Base-by-base conservation (phyloP, 1,284 basidiomycete genomes). In the Moesziomyces globuligerus region DNA sequence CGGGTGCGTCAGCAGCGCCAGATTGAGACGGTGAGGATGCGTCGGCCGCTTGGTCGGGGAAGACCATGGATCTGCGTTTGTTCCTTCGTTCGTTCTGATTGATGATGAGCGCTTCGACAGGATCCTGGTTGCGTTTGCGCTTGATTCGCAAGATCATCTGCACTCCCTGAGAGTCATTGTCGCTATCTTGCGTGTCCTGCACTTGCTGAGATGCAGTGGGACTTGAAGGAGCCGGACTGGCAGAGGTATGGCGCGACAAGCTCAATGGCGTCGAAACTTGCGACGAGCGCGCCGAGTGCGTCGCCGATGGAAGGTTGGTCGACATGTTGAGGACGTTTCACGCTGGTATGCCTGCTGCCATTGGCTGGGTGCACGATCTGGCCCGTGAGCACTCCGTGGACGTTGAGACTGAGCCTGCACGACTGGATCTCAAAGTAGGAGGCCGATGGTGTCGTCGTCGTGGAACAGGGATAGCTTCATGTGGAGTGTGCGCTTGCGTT, bases 91-190 rank as follows among this genome's bases (percentile, higher is more conserved):
- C 56, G 43, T 54, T 61, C 42, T 67, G 61, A 23, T 74, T 55
- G 44, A 79, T 74, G 37, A 73, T 58, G 53, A 80, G 72, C 0
- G 77, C 76, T 53, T 77, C 75, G 7, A 79, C 70, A 11, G 77
- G 77, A 32, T 76, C 75, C 26, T 75, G 68, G 25, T 69, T 62
- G 21, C 78, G 54, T 37, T 80, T 80, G 11, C 78, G 57, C 46
- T 80, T 80, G 46, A 80, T 79, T 25, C 78, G 52, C n/a, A 80
- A 55, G 25, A 80, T 74, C 48, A 73, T 65, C 40, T 69, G 71
- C 4, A 56, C 40, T 3, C 53, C 52, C 0, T 57, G 48, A 0
- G 36, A 45, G 10, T 64, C 60, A 41, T 48, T 41, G 29, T 64
- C 53, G 42, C 48, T 51, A 25, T 61, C 65, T 9, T 26, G 21